These are phyloP conservation scores for Hawksworthiomyces lignivorus DNA, from an alignment of 2,329 filamentous ascomycete species.

Conservation along the genomic window DNA sequence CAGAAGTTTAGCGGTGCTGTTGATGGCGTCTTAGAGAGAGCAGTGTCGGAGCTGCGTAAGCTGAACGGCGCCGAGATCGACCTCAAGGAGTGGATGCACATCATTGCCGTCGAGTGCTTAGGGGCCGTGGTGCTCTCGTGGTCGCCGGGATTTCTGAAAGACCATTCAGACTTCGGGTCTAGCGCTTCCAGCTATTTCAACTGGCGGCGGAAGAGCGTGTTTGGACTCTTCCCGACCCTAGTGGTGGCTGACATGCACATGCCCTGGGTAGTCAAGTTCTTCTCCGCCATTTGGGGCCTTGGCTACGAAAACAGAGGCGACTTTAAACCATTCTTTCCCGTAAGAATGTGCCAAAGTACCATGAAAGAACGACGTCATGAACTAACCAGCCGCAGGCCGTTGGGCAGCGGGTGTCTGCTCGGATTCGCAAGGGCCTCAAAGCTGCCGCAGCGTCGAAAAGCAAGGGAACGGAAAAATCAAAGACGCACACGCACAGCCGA, in stretches of 20 bases:
- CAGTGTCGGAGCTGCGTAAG: conserved; percentile 26
- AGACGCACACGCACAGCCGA: conserved; percentile 15
- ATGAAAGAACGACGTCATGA: too few relatives aligned
- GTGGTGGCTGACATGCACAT: conserved; percentile 32
- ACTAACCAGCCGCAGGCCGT: too few relatives aligned
- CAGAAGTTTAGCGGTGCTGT: conserved; percentile 33
- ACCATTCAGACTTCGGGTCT: conserved; percentile 37
- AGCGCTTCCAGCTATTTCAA: conserved; percentile 40
- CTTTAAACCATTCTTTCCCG: conserved; percentile 43
- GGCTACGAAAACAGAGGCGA: conserved; percentile 34
- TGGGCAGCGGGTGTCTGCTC: conserved; percentile 4
- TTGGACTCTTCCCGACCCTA: conserved; percentile 40
- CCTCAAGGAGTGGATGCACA: conserved; percentile 50
- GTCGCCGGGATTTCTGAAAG: conserved; percentile 40
- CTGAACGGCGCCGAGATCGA: conserved; percentile 35
- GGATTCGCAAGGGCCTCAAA: conserved; percentile 2
- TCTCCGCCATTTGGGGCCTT: conserved; percentile 36
- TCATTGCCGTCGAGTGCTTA: conserved; percentile 44
- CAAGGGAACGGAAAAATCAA: neutral
- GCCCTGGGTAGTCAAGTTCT: conserved; percentile 29
- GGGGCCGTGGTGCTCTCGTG: conserved; percentile 42
- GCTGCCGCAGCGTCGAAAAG: neutral
- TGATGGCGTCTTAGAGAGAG: conserved; percentile 30
- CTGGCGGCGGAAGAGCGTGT: conserved; percentile 45
- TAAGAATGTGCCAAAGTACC: conserved; percentile 17